phyloP scores from a whole-genome alignment of 176 grass and related monocot genomes.

The Coix lacrymajobi region DNA sequence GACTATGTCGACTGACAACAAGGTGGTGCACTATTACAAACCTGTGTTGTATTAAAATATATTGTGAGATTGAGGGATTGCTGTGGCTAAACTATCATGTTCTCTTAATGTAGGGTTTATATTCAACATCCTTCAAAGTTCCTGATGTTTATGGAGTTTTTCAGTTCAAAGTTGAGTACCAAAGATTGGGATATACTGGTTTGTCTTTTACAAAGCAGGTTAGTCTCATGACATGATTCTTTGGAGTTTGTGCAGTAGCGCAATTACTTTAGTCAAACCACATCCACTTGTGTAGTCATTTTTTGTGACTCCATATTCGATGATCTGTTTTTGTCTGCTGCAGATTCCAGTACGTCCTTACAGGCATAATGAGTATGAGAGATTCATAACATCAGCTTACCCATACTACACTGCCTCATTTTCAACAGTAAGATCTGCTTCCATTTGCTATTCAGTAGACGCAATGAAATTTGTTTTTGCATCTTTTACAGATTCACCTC shows the following conservation, averaged over 20 bases:
- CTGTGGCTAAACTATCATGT: slow-evolving; percentile 16
- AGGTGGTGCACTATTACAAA: slow-evolving; percentile 26
- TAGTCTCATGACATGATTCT: slow-evolving; percentile 10
- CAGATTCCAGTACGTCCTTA: slow-evolving; percentile 95
- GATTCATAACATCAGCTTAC: slow-evolving; percentile 89
- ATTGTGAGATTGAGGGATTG: slow-evolving; percentile 21
- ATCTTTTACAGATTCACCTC: not conserved
- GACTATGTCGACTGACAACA: slow-evolving; percentile 68
- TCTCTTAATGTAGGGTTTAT: slow-evolving; percentile 56
- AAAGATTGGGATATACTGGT: slow-evolving; percentile 90
- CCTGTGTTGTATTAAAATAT: slow-evolving; percentile 4
- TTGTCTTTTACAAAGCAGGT: slow-evolving; percentile 93
- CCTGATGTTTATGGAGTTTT: slow-evolving; percentile 99
- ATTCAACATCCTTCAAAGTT: slow-evolving; percentile 89
- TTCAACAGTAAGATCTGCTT: slow-evolving; percentile 73
- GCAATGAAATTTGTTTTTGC: not conserved
- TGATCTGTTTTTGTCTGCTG: slow-evolving; percentile 33
- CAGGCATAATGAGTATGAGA: slow-evolving; percentile 93
- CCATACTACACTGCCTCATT: slow-evolving; percentile 93
- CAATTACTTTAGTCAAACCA: not conserved
- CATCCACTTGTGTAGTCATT: not conserved
- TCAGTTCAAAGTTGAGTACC: slow-evolving; percentile 96
- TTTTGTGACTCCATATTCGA: not conserved
- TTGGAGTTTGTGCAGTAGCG: not conserved
- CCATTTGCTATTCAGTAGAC: not conserved